Conservation (phyloP, 2,329 filamentous ascomycete genomes). For the Phialophora macrospora region DNA sequence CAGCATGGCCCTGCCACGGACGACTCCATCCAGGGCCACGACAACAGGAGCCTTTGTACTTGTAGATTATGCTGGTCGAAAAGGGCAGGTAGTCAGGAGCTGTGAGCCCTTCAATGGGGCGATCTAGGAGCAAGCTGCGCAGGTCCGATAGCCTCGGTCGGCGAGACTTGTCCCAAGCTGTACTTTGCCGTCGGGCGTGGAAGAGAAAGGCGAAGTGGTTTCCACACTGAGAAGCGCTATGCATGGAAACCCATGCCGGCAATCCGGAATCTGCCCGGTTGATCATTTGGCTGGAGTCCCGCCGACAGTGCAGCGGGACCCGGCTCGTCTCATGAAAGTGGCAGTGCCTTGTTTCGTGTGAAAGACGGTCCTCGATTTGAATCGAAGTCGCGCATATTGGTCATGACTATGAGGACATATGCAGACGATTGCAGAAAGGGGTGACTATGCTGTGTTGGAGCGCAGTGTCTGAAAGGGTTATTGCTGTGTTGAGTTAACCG, state of each 20-base stretch:
- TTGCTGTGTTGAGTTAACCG: constrained; percentile 9
- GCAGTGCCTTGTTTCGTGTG: neutral
- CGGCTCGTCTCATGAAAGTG: constrained; percentile 1
- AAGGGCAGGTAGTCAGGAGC: constrained; percentile 1
- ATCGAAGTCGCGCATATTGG: neutral
- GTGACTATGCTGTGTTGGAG: neutral
- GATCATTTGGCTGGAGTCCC: constrained; percentile 1
- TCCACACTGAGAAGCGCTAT: neutral
- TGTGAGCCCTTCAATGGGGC: constrained; percentile 6
- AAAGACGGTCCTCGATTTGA: neutral
- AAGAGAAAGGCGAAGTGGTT: neutral
- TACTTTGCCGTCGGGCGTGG: constrained; percentile 4
- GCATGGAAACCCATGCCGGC: constrained; percentile 7
- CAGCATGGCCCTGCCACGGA: neutral
- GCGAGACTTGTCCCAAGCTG: neutral
- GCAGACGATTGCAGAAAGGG: neutral
- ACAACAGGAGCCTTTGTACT: constrained; percentile 4
- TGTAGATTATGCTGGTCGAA: constrained; percentile 4
- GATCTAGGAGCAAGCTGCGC: neutral
- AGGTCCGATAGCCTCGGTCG: constrained; percentile 3
- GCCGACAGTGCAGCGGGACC: neutral
- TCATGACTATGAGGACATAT: neutral
- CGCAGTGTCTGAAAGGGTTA: constrained; percentile 9
- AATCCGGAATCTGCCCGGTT: constrained; percentile 16
- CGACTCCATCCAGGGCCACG: neutral